A percentile compares a stretch with the other conserved stretches of the same genome.
Conservation (phyloP, 1,139 yeast species). For the Geotrichum bryndzae region DNA sequence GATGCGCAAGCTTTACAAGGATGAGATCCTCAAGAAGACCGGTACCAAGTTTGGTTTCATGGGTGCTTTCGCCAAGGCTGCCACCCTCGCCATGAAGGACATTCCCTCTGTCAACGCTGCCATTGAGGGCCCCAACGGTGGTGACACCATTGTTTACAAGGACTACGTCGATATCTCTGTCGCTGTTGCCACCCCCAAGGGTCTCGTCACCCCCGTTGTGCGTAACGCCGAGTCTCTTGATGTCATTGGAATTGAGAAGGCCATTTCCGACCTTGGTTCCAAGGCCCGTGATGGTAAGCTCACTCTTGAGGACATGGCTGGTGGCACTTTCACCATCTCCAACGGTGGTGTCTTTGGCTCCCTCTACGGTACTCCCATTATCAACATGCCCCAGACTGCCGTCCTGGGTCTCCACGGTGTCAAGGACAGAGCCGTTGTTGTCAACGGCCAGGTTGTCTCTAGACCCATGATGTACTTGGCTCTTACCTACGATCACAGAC, state of each 20-base stretch:
- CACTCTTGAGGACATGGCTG: slow-evolving; percentile 97
- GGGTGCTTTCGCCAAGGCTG: slow-evolving; percentile 97
- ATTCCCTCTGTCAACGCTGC: slow-evolving; percentile 94
- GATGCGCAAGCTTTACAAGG: slow-evolving; percentile 95
- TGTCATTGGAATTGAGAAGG: slow-evolving; percentile 84
- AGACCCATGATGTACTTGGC: slow-evolving; percentile 99
- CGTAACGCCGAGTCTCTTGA: slow-evolving; percentile 94
- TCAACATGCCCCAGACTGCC: slow-evolving; percentile 97
- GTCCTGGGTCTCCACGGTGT: slow-evolving; percentile 97
- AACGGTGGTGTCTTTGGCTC: slow-evolving; percentile 99
- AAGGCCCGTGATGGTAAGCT: slow-evolving; percentile 97
- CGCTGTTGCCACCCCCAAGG: slow-evolving; percentile 99
- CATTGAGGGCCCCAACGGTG: slow-evolving; percentile 64
- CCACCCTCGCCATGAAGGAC: slow-evolving; percentile 88
- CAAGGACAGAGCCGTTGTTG: slow-evolving; percentile 95
- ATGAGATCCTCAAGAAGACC: slow-evolving; percentile 87
- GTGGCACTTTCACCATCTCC: slow-evolving; percentile 98
- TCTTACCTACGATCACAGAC: slow-evolving; percentile 95
- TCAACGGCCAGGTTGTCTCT: slow-evolving; percentile 89
- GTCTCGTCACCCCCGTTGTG: slow-evolving; percentile 95
- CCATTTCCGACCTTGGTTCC: slow-evolving; percentile 71
- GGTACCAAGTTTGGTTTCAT: slow-evolving; percentile 96
- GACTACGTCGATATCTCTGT: slow-evolving; percentile 93
- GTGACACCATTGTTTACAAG: slow-evolving; percentile 90
- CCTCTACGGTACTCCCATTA: slow-evolving; percentile 95